Evolutionary conservation across 2,329 filamentous ascomycete genomes (phyloP), one percentile per base, ranked within the genome.

Genomic region (Trematosphaeria pertusa): DNA sequence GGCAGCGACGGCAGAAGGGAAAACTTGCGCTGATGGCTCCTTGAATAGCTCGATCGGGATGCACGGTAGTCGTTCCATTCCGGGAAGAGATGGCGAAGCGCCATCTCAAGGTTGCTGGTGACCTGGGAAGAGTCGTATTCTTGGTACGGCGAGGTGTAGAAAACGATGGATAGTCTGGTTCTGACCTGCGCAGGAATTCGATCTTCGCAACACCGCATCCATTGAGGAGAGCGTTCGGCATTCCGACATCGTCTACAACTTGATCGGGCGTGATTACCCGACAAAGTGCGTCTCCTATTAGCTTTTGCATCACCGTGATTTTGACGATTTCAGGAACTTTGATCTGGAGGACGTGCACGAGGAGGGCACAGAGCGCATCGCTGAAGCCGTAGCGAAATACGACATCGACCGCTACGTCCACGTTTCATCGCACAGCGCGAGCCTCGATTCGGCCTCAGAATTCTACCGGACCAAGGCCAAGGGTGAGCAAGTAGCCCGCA

Each of bases 1-100:
- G 7, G 21, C n/a, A 10, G 12, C 28, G 10, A 15, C 35, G n/a
- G 9, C 7, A 15, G 2, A n/a, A 21, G 31, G 22, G 19, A n/a
- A 38, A 14, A 18, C 33, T 12, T 18, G 24, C 31, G 42, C 61
- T 70, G 58, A 67, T 34, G 5, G 20, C 24, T 12, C 41, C 9
- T 42, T 37, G 37, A 62, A 67, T 66, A 96, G 93, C 94, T 62
- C 87, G 89, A 56, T 86, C 91, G 77, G 94, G 94, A 86, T 96
- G 91, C 75, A 96, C 88, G 30, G 94, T 99, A 31, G 85, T 99
- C 50, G 76, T 97, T 50, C 94, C 94, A 38, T 99, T 85, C 81
- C 87, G 94, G 35, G 94, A 99, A 79, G 94, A 97, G 76, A 97
- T 97, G 92, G 81, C 88, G 62, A 97, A 97, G 83, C 87, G 94